Conservation (phyloP, 495 filamentous ascomycete genomes). For the Penicillium lagena region DNA sequence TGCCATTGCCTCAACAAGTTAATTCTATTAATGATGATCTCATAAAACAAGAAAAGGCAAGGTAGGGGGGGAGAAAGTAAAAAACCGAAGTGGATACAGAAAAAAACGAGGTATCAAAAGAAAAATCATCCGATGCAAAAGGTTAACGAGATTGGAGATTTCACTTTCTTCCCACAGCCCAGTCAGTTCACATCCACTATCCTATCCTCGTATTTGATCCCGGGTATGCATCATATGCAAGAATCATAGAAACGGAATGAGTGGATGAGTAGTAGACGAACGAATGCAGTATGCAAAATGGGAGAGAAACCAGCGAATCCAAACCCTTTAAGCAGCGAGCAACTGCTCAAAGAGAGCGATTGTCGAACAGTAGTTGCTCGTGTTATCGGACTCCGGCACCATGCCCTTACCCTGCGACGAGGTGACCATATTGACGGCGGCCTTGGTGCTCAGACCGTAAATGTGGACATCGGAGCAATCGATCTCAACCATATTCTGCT, state of each 20-base stretch:
- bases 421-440: slow-evolving; percentile 78
- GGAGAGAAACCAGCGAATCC: neutral
- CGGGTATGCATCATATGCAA: too few relatives aligned
- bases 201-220: too few relatives aligned
- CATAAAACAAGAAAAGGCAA: slow-evolving; percentile 3
- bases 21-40: slow-evolving; percentile 17
- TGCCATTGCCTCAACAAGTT: slow-evolving; percentile 9
- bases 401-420: slow-evolving; percentile 37
- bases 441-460: slow-evolving; percentile 83
- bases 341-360: slow-evolving; percentile 54
- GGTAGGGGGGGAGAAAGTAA: neutral
- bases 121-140: too few relatives aligned
- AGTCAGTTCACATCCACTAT: too few relatives aligned
- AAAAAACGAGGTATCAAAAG: too few relatives aligned
- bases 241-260: too few relatives aligned
- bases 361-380: slow-evolving; percentile 70
- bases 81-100: neutral
- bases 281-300: neutral
- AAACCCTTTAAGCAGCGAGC: neutral
- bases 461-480: slow-evolving; percentile 67
- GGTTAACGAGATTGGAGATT: too few relatives aligned
- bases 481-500: slow-evolving; percentile 80
- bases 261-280: too few relatives aligned
- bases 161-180: too few relatives aligned
- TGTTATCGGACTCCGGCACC: slow-evolving; percentile 60